A percentile compares a stretch with the other conserved stretches of the same genome.
These are phyloP conservation scores for Peniophora sp. DNA, from an alignment of 1,284 basidiomycete species.

Conservation along the genomic window DNA sequence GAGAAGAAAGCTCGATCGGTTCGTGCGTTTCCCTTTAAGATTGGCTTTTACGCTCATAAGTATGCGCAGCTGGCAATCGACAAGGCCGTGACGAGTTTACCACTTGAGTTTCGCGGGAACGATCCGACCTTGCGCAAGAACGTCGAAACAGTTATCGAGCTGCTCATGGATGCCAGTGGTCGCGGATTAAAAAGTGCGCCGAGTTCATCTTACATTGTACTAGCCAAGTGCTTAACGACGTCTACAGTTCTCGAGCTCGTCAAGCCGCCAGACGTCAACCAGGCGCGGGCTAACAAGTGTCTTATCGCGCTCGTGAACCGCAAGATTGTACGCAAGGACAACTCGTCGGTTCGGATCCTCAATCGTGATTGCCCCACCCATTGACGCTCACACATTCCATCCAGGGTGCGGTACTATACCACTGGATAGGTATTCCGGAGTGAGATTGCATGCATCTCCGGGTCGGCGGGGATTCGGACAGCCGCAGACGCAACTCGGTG, in stretches of 20 bases:
- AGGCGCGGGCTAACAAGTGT: conserved; percentile 89
- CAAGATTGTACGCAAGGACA: conserved; percentile 79
- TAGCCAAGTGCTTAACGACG: conserved; percentile 1
- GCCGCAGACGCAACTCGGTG: too few relatives aligned
- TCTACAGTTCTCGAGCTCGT: conserved; percentile 71
- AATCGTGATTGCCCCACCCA: neutral
- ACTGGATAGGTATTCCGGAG: conserved; percentile 33
- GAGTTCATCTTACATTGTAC: conserved; percentile 5
- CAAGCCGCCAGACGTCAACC: conserved; percentile 74
- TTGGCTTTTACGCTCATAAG: neutral
- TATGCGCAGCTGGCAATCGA: conserved; percentile 52
- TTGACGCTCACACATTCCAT: neutral
- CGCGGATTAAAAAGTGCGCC: conserved; percentile 49
- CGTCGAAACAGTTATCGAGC: conserved; percentile 73
- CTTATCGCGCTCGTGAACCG: conserved; percentile 85
- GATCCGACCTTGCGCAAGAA: conserved; percentile 74
- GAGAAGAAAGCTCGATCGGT: conserved; percentile 81
- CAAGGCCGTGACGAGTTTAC: conserved; percentile 70
- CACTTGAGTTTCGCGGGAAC: conserved; percentile 85
- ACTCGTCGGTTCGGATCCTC: conserved; percentile 41
- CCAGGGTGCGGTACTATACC: conserved; percentile 41
- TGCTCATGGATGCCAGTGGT: conserved; percentile 48
- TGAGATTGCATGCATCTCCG: neutral
- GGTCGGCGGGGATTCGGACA: too few relatives aligned
- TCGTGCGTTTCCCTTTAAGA: conserved; percentile 10